Conservation (phyloP, 352 stramenopile species). For the Globisporangium heterothallicum region DNA sequence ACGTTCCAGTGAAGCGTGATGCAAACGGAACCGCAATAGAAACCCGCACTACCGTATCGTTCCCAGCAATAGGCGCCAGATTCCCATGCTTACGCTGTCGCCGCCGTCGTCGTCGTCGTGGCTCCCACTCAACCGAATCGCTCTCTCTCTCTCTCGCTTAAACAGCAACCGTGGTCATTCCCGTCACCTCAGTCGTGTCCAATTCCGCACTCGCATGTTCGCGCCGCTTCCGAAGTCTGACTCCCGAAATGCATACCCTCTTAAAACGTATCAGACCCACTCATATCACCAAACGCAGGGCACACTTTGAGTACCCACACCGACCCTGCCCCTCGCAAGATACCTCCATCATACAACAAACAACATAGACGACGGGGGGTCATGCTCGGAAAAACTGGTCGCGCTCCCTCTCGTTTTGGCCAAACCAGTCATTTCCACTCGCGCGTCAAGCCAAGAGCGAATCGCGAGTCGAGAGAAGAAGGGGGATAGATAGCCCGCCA, state of each 20-base stretch:
- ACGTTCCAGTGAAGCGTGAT: neutral
- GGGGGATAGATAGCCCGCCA: slow-evolving; percentile 9
- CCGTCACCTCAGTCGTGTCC: neutral
- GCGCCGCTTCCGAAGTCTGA: slow-evolving; percentile 1
- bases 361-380: slow-evolving; percentile 19
- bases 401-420: slow-evolving; percentile 9
- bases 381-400: slow-evolving; percentile 20
- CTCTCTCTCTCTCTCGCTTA: too few relatives aligned
- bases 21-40: neutral
- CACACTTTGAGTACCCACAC: neutral
- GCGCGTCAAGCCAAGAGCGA: slow-evolving; percentile 1
- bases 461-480: slow-evolving; percentile 3
- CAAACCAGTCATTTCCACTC: slow-evolving; percentile 44
- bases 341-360: slow-evolving; percentile 17
- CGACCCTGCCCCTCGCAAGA: neutral
- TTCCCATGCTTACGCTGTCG: too few relatives aligned
- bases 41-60: too few relatives aligned
- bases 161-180: neutral
- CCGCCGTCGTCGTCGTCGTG: neutral
- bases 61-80: too few relatives aligned
- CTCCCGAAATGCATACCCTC: neutral
- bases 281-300: slow-evolving; percentile 2
- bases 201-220: neutral
- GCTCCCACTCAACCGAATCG: too few relatives aligned
- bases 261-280: neutral